These are phyloP conservation scores for Trichoderma lentiforme DNA, from an alignment of 2,329 filamentous ascomycete species.

Conservation along the genomic window DNA sequence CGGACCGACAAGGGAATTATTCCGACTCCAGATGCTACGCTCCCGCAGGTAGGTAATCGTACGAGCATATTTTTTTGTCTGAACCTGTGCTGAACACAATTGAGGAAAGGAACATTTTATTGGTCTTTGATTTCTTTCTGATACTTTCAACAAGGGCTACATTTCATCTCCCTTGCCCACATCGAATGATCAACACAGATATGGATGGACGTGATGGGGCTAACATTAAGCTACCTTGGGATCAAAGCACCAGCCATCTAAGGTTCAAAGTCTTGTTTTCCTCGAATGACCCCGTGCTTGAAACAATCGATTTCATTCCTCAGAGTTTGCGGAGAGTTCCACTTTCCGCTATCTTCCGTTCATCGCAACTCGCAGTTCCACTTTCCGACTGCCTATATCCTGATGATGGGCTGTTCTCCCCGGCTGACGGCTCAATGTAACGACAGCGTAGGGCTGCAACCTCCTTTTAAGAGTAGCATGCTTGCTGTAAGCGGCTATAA, in stretches of 20 bases:
- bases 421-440: neutral
- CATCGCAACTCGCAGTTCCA: neutral
- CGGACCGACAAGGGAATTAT: neutral
- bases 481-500: neutral
- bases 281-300: neutral
- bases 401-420: neutral
- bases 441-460: neutral
- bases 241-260: neutral
- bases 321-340: neutral
- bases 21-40: neutral
- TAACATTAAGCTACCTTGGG: neutral
- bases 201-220: neutral
- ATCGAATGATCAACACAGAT: neutral
- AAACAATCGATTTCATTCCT: neutral
- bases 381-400: neutral
- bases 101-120: neutral
- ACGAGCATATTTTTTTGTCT: neutral
- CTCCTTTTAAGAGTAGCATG: neutral
- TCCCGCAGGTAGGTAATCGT: neutral
- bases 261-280: neutral
- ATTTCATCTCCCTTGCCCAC: neutral
- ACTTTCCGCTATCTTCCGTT: neutral
- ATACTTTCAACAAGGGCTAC: neutral
- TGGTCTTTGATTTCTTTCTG: neutral
- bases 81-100: neutral